Conservation (phyloP, 2,329 filamentous ascomycete genomes). For the Diplodia corticola region DNA sequence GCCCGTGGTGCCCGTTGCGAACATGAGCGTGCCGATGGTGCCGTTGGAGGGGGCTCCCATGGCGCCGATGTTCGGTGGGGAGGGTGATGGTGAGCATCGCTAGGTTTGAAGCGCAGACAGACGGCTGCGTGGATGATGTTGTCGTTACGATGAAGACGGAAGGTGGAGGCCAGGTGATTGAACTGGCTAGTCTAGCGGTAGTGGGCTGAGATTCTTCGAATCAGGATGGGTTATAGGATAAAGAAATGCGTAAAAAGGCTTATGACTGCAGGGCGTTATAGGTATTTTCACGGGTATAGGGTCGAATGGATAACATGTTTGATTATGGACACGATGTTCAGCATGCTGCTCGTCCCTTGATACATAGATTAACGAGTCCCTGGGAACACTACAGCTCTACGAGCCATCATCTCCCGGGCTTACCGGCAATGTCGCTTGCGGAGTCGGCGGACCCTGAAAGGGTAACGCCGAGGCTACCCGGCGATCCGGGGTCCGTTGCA, state of each 20-base stretch:
- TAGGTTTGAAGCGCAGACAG: neutral
- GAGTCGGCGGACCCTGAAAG: neutral
- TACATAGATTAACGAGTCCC: neutral
- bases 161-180: neutral
- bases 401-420: neutral
- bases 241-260: constrained; percentile 1
- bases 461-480: constrained; percentile 12
- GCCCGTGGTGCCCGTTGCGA: neutral
- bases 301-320: neutral
- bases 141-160: neutral
- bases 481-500: constrained; percentile 12
- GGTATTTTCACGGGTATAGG: neutral
- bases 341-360: neutral
- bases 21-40: constrained; percentile 4
- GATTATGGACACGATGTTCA: neutral
- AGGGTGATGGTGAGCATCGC: neutral
- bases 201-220: neutral
- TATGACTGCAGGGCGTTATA: neutral
- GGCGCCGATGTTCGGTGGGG: constrained; percentile 13
- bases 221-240: neutral
- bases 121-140: neutral
- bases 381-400: neutral
- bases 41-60: neutral
- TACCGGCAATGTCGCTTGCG: neutral
- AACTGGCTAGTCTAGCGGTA: neutral